phyloP scores from a whole-genome alignment of 129 eudicot genomes.

The Flaveria robusta region DNA sequence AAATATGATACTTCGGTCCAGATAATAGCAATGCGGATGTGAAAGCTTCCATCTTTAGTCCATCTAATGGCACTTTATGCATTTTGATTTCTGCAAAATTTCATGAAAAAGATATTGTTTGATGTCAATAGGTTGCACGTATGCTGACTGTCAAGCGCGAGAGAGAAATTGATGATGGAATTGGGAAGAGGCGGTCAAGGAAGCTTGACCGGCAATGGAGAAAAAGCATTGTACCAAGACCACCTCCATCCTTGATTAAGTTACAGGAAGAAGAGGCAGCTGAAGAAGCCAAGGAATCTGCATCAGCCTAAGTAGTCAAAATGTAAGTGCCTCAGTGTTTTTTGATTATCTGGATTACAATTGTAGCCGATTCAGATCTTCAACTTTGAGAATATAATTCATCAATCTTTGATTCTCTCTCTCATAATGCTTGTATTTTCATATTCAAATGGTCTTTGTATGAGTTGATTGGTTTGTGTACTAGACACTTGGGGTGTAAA shows the following conservation, averaged over 20 bases:
- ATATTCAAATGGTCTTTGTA: background rate
- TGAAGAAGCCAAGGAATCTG: constrained; percentile 75
- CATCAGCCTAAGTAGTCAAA: constrained; percentile 35
- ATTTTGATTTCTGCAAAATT: background rate
- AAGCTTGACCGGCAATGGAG: constrained; percentile 89
- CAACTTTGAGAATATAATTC: constrained; percentile 4
- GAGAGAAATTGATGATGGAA: constrained; percentile 84
- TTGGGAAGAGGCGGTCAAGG: constrained; percentile 82
- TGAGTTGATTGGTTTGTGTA: too few relatives aligned
- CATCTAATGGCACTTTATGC: background rate
- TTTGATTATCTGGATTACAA: constrained; percentile 26
- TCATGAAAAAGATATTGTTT: constrained; percentile 6
- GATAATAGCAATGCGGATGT: background rate
- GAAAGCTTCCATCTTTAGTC: constrained; percentile 10
- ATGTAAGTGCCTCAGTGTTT: constrained; percentile 23
- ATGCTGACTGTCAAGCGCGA: constrained; percentile 92
- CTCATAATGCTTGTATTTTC: constrained; percentile 18
- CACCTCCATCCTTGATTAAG: constrained; percentile 83
- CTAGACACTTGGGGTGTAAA: too few relatives aligned
- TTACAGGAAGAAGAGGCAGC: constrained; percentile 84
- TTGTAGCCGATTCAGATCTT: constrained; percentile 24
- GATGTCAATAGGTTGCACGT: constrained; percentile 67
- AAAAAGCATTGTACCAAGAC: constrained; percentile 83
- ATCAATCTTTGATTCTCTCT: constrained; percentile 15
- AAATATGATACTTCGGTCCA: background rate